phyloP scores from a whole-genome alignment of 306 rosid genomes.

The Chamaecrista fasciculata region DNA sequence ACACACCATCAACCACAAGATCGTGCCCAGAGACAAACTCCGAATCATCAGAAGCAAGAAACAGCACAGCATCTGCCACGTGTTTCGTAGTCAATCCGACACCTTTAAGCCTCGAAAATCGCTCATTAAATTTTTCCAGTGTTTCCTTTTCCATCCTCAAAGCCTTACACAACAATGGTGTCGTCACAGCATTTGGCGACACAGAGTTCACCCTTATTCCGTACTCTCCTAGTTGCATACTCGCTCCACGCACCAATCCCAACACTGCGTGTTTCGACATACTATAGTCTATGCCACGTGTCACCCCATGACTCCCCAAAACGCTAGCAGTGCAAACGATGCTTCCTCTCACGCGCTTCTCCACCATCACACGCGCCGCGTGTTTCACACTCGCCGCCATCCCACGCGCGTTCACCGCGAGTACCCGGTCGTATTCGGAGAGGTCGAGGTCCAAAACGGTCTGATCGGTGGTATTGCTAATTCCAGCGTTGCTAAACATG shows the following conservation, averaged over 20 bases:
- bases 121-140: neutral
- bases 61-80: conserved; percentile 49
- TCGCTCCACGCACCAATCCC: conserved; percentile 44
- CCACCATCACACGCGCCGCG: conserved; percentile 55
- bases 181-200: conserved; percentile 45
- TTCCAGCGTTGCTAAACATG: conserved; percentile 57
- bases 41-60: conserved; percentile 33
- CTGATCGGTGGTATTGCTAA: conserved; percentile 17
- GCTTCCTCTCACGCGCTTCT: conserved; percentile 43
- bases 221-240: conserved; percentile 41
- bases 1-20: conserved; percentile 36
- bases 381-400: conserved; percentile 48
- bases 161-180: conserved; percentile 23
- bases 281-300: conserved; percentile 23
- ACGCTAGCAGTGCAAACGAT: conserved; percentile 50
- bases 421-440: conserved; percentile 25
- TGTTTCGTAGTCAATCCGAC: conserved; percentile 28
- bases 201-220: conserved; percentile 58
- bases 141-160: neutral
- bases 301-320: neutral
- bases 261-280: conserved; percentile 57
- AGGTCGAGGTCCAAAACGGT: conserved; percentile 42
- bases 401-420: conserved; percentile 35
- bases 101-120: conserved; percentile 34
- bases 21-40: conserved; percentile 44